Conservation (phyloP, 371 early-diverging fungal species). For the Hamiltosporidium tvaerminnensis region DNA sequence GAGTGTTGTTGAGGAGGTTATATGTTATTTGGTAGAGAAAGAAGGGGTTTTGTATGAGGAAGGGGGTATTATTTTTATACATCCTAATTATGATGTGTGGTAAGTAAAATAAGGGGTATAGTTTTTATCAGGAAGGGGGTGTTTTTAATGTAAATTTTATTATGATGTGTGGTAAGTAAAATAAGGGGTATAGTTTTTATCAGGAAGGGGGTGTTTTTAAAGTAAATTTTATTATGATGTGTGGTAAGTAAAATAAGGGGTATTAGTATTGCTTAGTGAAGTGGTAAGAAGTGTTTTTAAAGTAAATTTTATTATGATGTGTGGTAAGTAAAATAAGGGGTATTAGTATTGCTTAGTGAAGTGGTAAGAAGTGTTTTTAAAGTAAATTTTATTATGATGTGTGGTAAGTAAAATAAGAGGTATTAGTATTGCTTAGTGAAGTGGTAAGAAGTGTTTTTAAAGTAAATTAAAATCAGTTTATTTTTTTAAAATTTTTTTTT, state of each 20-base stretch:
- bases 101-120: neutral
- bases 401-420: neutral
- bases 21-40: constrained; percentile 55
- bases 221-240: constrained; percentile 47
- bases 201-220: constrained; percentile 37
- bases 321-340: neutral
- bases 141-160: constrained; percentile 46
- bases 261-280: constrained; percentile 28
- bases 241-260: neutral
- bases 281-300: constrained; percentile 35
- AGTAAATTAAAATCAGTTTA: constrained; percentile 51
- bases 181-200: constrained; percentile 14
- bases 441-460: constrained; percentile 39
- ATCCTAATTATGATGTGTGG: constrained; percentile 47
- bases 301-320: constrained; percentile 47
- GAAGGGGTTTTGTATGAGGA: constrained; percentile 51
- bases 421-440: constrained; percentile 26
- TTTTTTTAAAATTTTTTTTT: no score
- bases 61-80: constrained; percentile 44
- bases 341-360: no score
- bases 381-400: constrained; percentile 17
- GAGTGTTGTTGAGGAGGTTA: constrained; percentile 60
- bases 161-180: constrained; percentile 18
- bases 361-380: no score
- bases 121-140: constrained; percentile 41